phyloP scores from a whole-genome alignment of 805 yeast genomes.

The Zygosaccharomyces lentus region DNA sequence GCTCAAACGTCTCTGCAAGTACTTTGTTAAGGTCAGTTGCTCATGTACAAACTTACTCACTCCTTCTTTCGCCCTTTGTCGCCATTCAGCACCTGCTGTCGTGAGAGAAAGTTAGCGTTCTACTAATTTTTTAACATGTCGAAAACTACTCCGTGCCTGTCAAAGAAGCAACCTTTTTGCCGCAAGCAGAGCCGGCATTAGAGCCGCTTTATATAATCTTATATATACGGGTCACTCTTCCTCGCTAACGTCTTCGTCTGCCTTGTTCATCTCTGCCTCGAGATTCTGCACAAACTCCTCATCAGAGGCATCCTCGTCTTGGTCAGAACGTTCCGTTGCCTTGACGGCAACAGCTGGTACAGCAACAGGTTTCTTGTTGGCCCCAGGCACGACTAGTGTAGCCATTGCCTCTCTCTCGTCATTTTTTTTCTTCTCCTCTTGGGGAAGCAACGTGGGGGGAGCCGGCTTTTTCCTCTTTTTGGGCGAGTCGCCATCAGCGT shows the following conservation, averaged over 20 bases:
- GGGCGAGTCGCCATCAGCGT: conserved; percentile 6
- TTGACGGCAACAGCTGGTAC: conserved; percentile 5
- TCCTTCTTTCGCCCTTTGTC: background rate
- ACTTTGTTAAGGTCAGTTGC: background rate
- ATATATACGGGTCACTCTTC: conserved; percentile 21
- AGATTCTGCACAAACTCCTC: conserved; percentile 35
- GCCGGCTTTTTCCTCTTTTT: conserved; percentile 26
- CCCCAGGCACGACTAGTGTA: conserved; percentile 31
- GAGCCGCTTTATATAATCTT: background rate
- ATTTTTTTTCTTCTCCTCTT: conserved; percentile 31
- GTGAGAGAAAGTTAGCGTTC: background rate
- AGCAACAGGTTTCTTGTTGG: conserved; percentile 18
- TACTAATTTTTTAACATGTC: background rate
- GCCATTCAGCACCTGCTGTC: background rate
- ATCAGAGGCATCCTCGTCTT: conserved; percentile 29
- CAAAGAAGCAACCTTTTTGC: background rate
- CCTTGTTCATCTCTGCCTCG: conserved; percentile 33
- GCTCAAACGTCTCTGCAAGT: background rate
- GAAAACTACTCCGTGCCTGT: background rate
- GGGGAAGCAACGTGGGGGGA: conserved; percentile 33
- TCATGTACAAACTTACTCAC: background rate
- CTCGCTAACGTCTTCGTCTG: conserved; percentile 31
- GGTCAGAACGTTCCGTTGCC: conserved; percentile 9
- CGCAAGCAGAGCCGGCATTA: background rate
- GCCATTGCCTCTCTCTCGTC: conserved; percentile 34